A percentile compares a stretch with the other conserved stretches of the same genome.
phyloP scores from a whole-genome alignment of 768 basidiomycete genomes.

The Coprinellus micaceus region DNA sequence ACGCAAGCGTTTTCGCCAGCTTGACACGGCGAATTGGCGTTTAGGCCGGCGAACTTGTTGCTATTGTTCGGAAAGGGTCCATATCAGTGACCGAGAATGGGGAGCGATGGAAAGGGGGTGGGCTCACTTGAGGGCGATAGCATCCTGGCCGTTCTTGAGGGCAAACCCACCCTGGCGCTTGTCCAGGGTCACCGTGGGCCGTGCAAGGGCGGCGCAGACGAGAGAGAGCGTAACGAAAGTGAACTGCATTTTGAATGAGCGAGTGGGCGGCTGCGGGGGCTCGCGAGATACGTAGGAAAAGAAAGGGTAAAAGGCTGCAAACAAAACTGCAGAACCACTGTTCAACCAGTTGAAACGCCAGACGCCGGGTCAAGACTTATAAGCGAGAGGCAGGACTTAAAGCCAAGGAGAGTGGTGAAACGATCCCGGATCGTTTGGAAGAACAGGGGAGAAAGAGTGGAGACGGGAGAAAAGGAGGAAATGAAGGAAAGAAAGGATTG shows the following conservation, averaged over 20 bases:
- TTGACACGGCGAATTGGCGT: constrained; percentile 31
- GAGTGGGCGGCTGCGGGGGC: constrained; percentile 4
- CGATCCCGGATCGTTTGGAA: constrained; percentile 26
- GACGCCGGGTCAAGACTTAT: constrained; percentile 26
- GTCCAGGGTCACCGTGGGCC: constrained; percentile 23
- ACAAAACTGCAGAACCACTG: constrained; percentile 10
- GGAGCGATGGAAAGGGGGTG: not conserved
- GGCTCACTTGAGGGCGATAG: constrained; percentile 39
- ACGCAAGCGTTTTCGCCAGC: constrained; percentile 47
- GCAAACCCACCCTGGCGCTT: constrained; percentile 31
- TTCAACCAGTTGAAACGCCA: not conserved
- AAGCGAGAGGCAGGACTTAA: constrained; percentile 2
- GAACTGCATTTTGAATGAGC: constrained; percentile 33
- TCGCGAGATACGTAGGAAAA: constrained; percentile 2
- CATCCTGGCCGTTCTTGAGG: constrained; percentile 39
- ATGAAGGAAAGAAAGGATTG: not conserved
- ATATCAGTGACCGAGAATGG: not conserved
- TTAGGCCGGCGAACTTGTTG: constrained; percentile 32
- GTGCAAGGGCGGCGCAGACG: constrained; percentile 30
- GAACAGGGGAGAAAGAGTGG: constrained; percentile 8
- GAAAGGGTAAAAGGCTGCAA: constrained; percentile 12
- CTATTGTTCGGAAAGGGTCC: constrained; percentile 15
- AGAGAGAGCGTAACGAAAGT: constrained; percentile 34
- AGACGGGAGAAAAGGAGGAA: constrained; percentile 3
- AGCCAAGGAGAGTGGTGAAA: not conserved